These are phyloP conservation scores for Cordyceps tenuipes DNA, from an alignment of 2,329 filamentous ascomycete genomes.

Conservation along the genomic window DNA sequence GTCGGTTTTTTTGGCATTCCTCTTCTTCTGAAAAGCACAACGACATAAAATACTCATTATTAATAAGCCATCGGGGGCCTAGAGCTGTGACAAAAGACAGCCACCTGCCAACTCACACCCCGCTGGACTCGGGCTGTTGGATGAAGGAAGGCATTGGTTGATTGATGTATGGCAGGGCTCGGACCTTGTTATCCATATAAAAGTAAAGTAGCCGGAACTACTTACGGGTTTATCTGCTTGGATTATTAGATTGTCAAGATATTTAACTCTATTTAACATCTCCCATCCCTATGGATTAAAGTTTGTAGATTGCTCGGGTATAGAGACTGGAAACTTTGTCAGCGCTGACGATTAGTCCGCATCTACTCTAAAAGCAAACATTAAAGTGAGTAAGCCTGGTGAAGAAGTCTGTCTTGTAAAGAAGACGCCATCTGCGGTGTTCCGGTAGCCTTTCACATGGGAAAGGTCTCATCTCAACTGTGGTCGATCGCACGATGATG, in stretches of 20 bases:
- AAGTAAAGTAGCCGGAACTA: constrained; percentile 1
- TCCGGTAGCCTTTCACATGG: neutral
- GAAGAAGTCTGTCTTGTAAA: neutral
- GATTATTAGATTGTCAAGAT: neutral
- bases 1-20: neutral
- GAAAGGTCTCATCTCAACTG: neutral
- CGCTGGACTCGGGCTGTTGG: constrained; percentile 1
- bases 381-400: too few species aligned
- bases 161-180: neutral
- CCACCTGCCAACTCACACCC: neutral
- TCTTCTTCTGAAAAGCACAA: neutral
- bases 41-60: constrained; percentile 5
- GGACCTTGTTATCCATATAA: neutral
- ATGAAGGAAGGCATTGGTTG: neutral
- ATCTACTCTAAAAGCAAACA: too few species aligned
- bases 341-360: too few species aligned
- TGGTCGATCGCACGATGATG: constrained; percentile 9
- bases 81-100: neutral
- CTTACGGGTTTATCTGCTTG: neutral
- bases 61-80: neutral
- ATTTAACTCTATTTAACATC: neutral
- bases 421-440: neutral
- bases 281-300: neutral
- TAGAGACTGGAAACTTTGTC: too few species aligned
- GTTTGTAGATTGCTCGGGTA: neutral